These are phyloP conservation scores for Apiospora malaysiana DNA, from an alignment of 2,329 filamentous ascomycete genomes.

Conservation along the genomic window DNA sequence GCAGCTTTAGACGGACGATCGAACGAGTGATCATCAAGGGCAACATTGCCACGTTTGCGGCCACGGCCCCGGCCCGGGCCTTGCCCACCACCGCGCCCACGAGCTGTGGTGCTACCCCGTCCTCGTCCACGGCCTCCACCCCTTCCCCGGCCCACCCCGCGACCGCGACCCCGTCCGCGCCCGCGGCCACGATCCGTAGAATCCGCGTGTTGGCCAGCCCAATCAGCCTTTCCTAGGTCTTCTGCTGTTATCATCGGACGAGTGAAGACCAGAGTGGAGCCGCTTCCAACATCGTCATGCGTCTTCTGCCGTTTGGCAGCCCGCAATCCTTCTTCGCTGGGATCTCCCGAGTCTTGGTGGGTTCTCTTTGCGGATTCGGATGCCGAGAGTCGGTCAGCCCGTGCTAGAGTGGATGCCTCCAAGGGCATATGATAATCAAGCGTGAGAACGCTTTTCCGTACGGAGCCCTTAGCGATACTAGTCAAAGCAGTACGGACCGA, in stretches of 20 bases:
- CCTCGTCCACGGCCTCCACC: neutral
- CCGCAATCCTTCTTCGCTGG: neutral
- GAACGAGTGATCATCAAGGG: neutral
- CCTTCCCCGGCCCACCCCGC: neutral
- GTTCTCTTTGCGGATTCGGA: neutral
- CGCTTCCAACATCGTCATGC: neutral
- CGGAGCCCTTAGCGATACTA: constrained; percentile 4
- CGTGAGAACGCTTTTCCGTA: constrained; percentile 7
- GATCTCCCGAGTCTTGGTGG: neutral
- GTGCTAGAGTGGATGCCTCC: neutral
- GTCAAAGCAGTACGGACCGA: neutral
- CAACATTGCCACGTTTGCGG: constrained; percentile 2
- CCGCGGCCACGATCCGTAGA: neutral
- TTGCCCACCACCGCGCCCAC: neutral
- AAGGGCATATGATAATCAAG: constrained; percentile 20
- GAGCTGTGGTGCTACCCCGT: neutral
- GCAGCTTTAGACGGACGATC: neutral
- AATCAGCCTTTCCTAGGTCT: neutral
- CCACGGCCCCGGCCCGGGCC: neutral
- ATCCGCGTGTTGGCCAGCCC: neutral
- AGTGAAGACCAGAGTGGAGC: neutral
- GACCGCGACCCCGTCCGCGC: constrained; percentile 1
- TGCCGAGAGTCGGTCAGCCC: neutral
- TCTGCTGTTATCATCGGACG: neutral
- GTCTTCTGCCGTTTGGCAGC: constrained; percentile 5